Base-by-base conservation (phyloP, 495 filamentous ascomycete genomes). In the Lasiosphaeria hispida region DNA sequence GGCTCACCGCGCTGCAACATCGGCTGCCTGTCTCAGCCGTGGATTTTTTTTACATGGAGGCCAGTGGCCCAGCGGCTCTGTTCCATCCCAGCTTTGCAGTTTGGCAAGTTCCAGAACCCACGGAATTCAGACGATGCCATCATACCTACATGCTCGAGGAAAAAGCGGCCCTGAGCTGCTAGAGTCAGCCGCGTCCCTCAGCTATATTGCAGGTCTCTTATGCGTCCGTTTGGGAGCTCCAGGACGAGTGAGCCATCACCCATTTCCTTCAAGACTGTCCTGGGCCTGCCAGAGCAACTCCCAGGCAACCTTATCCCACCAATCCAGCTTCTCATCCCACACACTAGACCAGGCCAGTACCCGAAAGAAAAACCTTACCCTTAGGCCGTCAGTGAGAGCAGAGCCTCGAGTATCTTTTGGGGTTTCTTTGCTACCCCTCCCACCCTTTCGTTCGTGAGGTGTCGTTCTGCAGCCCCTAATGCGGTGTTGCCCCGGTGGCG, bases 381-480 rank as follows among this genome's bases (percentile, higher is more conserved):
- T 49, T 19, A 49, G 47, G 47, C 47, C 47, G 36, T 33, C 4
- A 33, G 33, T 11, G 33, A 14, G n/a, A 33, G 33, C 19, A 14
- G 23, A 49, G 47, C 4, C 47, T 15, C 47, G 10, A 34, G 10
- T 8, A 10, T n/a, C 3, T 23, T 40, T 8, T 52, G n/a, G 15
- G 36, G 34, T 38, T 40, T 36, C 35, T 15, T 40, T 7, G 5
- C 23, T 30, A 30, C 23, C 23, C 23, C 23, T 30, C 23, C 23
- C 23, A 30, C 23, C 23, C 23, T 30, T 30, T 30, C 23, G 23
- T 30, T 30, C 23, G 23, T 30, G 23, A 6, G 36, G 36, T 7
- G 7, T 39, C 53, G 40, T 41, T 37, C 53, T 45, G 30, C 41
- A 48, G 34, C 18, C 13, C 53, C 53, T 18, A 35, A 43, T 54